Percentiles rank a stretch among this genome's conserved stretches.
phyloP scores from a whole-genome alignment of 306 rosid species.

The Luffa acutangula region DNA sequence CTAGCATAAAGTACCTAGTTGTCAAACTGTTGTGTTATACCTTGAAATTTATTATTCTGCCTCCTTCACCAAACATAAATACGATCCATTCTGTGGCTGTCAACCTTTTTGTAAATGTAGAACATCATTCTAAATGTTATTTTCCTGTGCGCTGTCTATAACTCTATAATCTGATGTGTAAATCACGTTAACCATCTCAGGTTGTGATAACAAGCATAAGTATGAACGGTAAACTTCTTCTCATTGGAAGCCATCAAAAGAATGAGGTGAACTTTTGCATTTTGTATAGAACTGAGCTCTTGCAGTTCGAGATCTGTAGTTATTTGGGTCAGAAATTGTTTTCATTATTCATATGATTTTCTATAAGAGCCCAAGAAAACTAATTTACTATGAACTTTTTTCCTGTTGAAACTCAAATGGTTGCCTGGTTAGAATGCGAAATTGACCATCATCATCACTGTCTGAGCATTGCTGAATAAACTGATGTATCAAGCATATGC shows the following conservation, averaged over 20 bases:
- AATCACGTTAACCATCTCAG: conserved; percentile 18
- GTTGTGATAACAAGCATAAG: conserved; percentile 68
- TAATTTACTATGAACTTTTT: neutral
- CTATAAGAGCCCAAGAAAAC: neutral
- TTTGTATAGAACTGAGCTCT: neutral
- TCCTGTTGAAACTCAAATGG: neutral
- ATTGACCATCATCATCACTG: neutral
- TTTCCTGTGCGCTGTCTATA: neutral
- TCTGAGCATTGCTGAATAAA: neutral
- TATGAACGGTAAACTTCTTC: conserved; percentile 39
- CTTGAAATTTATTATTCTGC: neutral
- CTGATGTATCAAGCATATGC: neutral
- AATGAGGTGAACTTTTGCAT: conserved; percentile 20
- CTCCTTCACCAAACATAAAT: neutral
- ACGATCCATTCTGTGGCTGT: neutral
- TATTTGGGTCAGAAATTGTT: neutral
- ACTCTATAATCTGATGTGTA: neutral
- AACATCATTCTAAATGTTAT: neutral
- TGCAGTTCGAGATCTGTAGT: neutral
- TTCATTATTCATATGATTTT: neutral
- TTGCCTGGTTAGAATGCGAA: neutral
- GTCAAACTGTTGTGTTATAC: neutral
- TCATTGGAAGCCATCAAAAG: conserved; percentile 55
- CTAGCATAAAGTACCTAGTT: neutral
- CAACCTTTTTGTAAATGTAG: conserved; percentile 1